Percentiles rank a stretch among this genome's conserved stretches.
phyloP scores from a whole-genome alignment of 768 basidiomycete species.

The Russula abietina region DNA sequence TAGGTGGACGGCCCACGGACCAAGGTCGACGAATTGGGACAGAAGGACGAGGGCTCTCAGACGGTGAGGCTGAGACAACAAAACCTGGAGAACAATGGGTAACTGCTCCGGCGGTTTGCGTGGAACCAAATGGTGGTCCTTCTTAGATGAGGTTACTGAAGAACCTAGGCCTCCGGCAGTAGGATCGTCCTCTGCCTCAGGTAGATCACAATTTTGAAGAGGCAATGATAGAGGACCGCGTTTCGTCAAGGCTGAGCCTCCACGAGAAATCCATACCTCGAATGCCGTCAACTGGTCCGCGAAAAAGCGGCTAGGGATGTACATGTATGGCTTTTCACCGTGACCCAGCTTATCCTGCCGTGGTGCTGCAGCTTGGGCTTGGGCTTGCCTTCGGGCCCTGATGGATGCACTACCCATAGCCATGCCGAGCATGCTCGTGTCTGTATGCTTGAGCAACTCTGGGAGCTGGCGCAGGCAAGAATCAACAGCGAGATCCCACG shows the following conservation, averaged over 20 bases:
- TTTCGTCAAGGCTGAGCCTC: conserved; percentile 77
- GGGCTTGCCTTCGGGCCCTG: conserved; percentile 29
- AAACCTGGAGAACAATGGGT: conserved; percentile 94
- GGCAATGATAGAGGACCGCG: conserved; percentile 72
- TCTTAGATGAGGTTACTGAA: conserved; percentile 16
- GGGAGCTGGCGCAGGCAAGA: conserved; percentile 92
- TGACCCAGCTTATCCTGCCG: conserved; percentile 19
- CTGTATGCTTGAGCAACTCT: conserved; percentile 49
- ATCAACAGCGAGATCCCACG: conserved; percentile 97
- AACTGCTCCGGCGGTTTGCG: conserved; percentile 95
- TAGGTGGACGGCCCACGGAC: conserved; percentile 97
- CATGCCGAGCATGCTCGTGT: conserved; percentile 26
- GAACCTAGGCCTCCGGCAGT: conserved; percentile 9
- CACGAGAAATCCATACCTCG: conserved; percentile 96
- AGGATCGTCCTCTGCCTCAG: conserved; percentile 32
- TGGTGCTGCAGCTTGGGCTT: conserved; percentile 14
- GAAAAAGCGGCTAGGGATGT: conserved; percentile 88
- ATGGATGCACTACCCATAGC: conserved; percentile 24
- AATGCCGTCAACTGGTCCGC: conserved; percentile 95
- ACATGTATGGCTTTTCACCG: conserved; percentile 54
- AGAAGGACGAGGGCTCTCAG: conserved; percentile 92
- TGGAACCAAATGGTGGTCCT: conserved; percentile 55
- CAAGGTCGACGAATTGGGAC: conserved; percentile 95
- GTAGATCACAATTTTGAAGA: conserved; percentile 34
- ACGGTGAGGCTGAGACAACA: conserved; percentile 93